Percentiles rank a stretch among this genome's conserved stretches.
These are phyloP conservation scores for Beauveria australis DNA, from an alignment of 2,329 filamentous ascomycete genomes.

Conservation along the genomic window DNA sequence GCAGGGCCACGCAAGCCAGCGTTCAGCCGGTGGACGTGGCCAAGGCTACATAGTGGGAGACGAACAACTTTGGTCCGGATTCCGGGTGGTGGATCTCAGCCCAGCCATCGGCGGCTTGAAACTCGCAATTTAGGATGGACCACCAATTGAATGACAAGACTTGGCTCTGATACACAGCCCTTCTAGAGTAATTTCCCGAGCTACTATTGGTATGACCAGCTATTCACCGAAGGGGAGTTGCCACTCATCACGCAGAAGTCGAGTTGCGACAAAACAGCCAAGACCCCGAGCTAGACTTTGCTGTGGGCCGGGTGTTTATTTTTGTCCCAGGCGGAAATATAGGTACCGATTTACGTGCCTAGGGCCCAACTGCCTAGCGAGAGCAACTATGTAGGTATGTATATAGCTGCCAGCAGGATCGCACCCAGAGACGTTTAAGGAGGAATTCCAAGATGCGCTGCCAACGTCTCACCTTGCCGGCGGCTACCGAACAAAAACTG, in stretches of 20 bases:
- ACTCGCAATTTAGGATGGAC: not conserved
- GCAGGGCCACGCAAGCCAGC: conserved; percentile 6
- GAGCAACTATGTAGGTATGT: not conserved
- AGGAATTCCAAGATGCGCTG: too few species aligned
- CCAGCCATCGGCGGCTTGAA: not conserved
- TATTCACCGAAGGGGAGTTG: not conserved
- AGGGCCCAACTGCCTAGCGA: not conserved
- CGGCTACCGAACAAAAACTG: too few species aligned
- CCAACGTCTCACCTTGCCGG: too few species aligned
- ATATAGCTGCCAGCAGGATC: too few species aligned
- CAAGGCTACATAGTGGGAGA: not conserved
- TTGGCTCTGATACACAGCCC: conserved; percentile 8
- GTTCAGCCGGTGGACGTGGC: not conserved
- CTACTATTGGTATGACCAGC: not conserved
- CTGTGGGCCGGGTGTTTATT: not conserved
- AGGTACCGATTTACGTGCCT: too few species aligned
- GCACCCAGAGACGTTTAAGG: too few species aligned
- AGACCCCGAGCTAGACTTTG: not conserved
- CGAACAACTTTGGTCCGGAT: conserved; percentile 3
- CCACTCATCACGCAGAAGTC: not conserved
- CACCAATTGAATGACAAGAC: not conserved
- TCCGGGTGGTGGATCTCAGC: conserved; percentile 9
- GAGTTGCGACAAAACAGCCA: not conserved
- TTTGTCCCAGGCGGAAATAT: not conserved
- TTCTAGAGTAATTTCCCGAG: not conserved